A percentile compares a stretch with the other conserved stretches of the same genome.
These are phyloP conservation scores for Pseudogymnoascus sp. DNA, from an alignment of 2,329 filamentous ascomycete species.

Conservation along the genomic window DNA sequence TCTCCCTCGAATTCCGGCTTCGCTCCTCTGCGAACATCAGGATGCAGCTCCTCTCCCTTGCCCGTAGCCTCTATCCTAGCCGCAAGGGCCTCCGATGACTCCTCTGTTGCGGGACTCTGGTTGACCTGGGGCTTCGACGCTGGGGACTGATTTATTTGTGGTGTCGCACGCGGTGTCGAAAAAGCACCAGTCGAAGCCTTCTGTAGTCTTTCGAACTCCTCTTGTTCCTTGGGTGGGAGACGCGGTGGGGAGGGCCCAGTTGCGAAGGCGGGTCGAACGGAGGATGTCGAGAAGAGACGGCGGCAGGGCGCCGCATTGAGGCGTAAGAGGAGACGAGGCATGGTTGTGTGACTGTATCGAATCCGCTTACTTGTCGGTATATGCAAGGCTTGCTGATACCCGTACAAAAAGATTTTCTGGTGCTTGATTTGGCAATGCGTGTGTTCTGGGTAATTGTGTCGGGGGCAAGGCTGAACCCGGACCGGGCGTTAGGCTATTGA, in stretches of 20 bases:
- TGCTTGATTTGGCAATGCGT: background rate
- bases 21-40: conserved; percentile 66
- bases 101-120: conserved; percentile 14
- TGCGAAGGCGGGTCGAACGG: conserved; percentile 34
- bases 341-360: conserved; percentile 13
- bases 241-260: conserved; percentile 68
- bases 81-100: conserved; percentile 26
- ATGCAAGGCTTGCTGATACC: background rate
- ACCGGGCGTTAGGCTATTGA: conserved; percentile 1
- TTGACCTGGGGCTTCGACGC: conserved; percentile 17
- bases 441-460: background rate
- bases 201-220: conserved; percentile 83
- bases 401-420: background rate
- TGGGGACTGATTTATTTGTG: conserved; percentile 45
- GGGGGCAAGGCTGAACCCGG: background rate
- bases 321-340: conserved; percentile 25
- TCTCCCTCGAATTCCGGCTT: conserved; percentile 91
- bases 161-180: conserved; percentile 52
- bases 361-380: background rate
- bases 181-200: conserved; percentile 68
- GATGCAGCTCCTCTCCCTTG: conserved; percentile 59
- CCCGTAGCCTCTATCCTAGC: conserved; percentile 45
- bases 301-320: conserved; percentile 23
- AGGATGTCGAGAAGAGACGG: conserved; percentile 24
- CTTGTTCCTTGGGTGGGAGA: conserved; percentile 81